phyloP scores from a whole-genome alignment of 2,329 filamentous ascomycete species.

The Dendrostoma leiphaemia region DNA sequence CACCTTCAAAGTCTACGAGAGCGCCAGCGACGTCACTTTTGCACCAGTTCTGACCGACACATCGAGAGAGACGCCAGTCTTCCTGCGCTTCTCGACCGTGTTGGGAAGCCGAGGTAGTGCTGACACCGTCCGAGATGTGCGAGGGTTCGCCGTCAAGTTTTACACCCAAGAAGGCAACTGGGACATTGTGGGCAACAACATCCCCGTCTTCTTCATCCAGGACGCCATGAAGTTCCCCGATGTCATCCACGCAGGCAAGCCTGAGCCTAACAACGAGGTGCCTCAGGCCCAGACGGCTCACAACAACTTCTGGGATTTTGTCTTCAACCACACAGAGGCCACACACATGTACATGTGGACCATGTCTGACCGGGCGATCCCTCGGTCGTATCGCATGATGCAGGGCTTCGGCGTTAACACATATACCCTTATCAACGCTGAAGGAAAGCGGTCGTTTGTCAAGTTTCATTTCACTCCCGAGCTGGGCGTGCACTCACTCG shows the following conservation, averaged over 20 bases:
- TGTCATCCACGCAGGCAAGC: constrained; percentile 62
- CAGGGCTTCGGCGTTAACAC: constrained; percentile 85
- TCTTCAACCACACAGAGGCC: constrained; percentile 64
- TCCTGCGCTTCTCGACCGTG: constrained; percentile 76
- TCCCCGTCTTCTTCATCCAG: constrained; percentile 74
- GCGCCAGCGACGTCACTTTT: constrained; percentile 59
- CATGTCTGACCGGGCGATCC: constrained; percentile 73
- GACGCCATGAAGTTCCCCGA: constrained; percentile 75
- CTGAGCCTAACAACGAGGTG: constrained; percentile 68
- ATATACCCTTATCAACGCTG: constrained; percentile 64
- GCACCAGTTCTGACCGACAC: constrained; percentile 67
- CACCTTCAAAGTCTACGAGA: constrained; percentile 65
- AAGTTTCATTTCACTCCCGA: constrained; percentile 78
- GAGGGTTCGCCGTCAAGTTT: constrained; percentile 76
- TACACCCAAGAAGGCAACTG: constrained; percentile 78
- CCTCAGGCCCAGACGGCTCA: constrained; percentile 70
- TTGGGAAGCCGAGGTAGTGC: constrained; percentile 72
- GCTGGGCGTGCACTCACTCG: constrained; percentile 71
- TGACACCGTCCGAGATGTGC: constrained; percentile 80
- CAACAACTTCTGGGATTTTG: constrained; percentile 78
- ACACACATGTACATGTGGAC: constrained; percentile 80
- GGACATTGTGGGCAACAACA: constrained; percentile 73
- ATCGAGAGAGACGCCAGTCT: constrained; percentile 58
- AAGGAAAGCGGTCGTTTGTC: constrained; percentile 69
- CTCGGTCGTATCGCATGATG: constrained; percentile 79